Conservation (phyloP, 2,329 filamentous ascomycete species). For the Aspergillus thermomutatus region DNA sequence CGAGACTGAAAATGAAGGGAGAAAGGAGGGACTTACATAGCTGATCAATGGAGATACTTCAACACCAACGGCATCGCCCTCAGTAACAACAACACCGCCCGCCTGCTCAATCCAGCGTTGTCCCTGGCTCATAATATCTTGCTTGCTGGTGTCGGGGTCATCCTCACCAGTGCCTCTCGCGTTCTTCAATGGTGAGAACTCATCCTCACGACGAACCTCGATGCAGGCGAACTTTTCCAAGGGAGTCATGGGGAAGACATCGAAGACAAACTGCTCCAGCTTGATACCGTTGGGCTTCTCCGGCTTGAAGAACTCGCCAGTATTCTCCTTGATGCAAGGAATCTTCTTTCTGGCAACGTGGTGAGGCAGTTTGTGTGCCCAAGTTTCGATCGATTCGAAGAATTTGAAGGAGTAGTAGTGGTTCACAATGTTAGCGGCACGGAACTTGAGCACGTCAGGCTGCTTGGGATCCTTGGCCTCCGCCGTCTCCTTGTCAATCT, state of each 20-base stretch:
- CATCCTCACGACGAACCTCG: constrained; percentile 94
- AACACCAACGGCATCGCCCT: constrained; percentile 62
- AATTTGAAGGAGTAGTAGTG: constrained; percentile 98
- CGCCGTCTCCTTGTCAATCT: constrained; percentile 86
- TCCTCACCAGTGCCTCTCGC: constrained; percentile 80
- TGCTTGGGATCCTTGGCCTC: constrained; percentile 84
- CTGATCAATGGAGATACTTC: constrained; percentile 92
- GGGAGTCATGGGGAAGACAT: constrained; percentile 87
- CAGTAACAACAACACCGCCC: constrained; percentile 70
- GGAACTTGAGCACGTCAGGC: constrained; percentile 82
- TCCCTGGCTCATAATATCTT: constrained; percentile 86
- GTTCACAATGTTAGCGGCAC: constrained; percentile 98
- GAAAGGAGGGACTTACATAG: constrained; percentile 67
- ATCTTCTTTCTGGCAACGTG: constrained; percentile 99
- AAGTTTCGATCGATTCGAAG: constrained; percentile 83
- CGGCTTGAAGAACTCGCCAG: constrained; percentile 79
- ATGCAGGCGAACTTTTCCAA: constrained; percentile 91
- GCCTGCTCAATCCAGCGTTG: constrained; percentile 78
- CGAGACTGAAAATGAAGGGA: neutral
- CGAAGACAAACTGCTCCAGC: constrained; percentile 98
- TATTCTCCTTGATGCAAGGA: constrained; percentile 72
- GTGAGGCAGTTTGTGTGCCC: constrained; percentile 83
- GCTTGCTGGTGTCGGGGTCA: constrained; percentile 87
- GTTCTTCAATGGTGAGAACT: constrained; percentile 98
- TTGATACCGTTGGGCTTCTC: constrained; percentile 97